Percentiles rank a stretch among this genome's conserved stretches.
These are phyloP conservation scores for Arthrinium phaeospermum DNA, from an alignment of 2,329 filamentous ascomycete species.

Conservation along the genomic window DNA sequence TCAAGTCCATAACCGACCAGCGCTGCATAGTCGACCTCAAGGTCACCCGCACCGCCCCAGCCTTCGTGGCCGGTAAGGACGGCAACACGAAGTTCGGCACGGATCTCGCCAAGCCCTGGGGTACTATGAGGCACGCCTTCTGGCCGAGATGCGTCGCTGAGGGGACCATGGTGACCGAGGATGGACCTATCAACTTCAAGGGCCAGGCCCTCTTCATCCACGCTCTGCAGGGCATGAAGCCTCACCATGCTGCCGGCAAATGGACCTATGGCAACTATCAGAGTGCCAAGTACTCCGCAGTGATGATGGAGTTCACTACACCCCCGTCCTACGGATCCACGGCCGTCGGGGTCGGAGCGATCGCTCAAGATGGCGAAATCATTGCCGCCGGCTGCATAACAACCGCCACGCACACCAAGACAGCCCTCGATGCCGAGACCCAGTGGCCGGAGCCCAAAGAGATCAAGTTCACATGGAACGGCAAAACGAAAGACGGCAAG, in stretches of 20 bases:
- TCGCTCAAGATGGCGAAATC: conserved; percentile 82
- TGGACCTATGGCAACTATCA: conserved; percentile 98
- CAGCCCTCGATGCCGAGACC: conserved; percentile 75
- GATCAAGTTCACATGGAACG: conserved; percentile 78
- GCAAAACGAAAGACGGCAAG: conserved; percentile 78
- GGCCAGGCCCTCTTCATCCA: conserved; percentile 82
- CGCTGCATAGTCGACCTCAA: conserved; percentile 85
- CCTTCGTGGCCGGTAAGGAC: conserved; percentile 83
- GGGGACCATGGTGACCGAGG: conserved; percentile 83
- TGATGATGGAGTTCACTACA: conserved; percentile 96
- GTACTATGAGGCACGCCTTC: conserved; percentile 88
- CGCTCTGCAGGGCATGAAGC: conserved; percentile 97
- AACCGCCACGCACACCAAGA: conserved; percentile 71
- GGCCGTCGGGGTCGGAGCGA: conserved; percentile 79
- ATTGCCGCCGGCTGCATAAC: conserved; percentile 72
- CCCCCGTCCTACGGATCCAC: conserved; percentile 91
- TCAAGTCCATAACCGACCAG: conserved; percentile 89
- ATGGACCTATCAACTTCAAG: conserved; percentile 81
- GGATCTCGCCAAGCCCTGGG: conserved; percentile 86
- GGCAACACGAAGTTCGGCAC: conserved; percentile 87
- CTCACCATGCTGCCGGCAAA: conserved; percentile 87
- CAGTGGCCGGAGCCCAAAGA: conserved; percentile 88
- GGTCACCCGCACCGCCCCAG: conserved; percentile 75
- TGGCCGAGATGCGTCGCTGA: conserved; percentile 87
- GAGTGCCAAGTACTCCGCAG: conserved; percentile 80